Base-by-base conservation (phyloP, 2,329 filamentous ascomycete genomes). In the Amauroascus verrucosus region DNA sequence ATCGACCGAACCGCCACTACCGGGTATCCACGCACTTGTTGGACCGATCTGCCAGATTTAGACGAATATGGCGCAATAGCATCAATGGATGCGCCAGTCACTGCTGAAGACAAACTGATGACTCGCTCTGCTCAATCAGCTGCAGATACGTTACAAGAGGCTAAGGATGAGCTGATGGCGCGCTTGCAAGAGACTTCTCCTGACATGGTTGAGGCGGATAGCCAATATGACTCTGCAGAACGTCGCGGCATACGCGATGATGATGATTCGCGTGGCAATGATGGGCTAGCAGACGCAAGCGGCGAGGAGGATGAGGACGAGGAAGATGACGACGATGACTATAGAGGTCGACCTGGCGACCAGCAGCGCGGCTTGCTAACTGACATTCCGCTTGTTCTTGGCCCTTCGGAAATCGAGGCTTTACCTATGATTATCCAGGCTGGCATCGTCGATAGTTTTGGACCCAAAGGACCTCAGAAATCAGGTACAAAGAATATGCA, bases 341-440 rank as follows among this genome's bases (percentile, higher is more conserved):
- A 78, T 51, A 72, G 73, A 46, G 70, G 72, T n/a, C 70, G 74
- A 9, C 71, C 74, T 18, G 71, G 74, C 9, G 74, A 77, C 58
- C 73, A 77, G 56, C 72, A 77, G 64, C 85, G 88, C 16, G 91
- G 91, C 11, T 73, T 97, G 13, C 73, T 97, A 53, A 96, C 91
- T 0, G 91, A 97, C 66, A 88, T 97, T 11, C 91, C 91, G 28
- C 86, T 97, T 60, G 95, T 96, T 35, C 76, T 97, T 28, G 90
- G 94, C 41, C 91, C 91, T 0, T 90, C 89, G 53, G 91, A 97
- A 69, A 96, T 96, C 51, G 91, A 97, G 69, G 90, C 93, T 5
- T 73, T 97, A 51, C 91, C 95, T 53, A 95, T 96, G 90, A 94
- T 96, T 56, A 85, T 97, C 62, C 95, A 96, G 74, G 90, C 88